phyloP scores from a whole-genome alignment of 2,329 filamentous ascomycete genomes.

The Cadophora sp. region DNA sequence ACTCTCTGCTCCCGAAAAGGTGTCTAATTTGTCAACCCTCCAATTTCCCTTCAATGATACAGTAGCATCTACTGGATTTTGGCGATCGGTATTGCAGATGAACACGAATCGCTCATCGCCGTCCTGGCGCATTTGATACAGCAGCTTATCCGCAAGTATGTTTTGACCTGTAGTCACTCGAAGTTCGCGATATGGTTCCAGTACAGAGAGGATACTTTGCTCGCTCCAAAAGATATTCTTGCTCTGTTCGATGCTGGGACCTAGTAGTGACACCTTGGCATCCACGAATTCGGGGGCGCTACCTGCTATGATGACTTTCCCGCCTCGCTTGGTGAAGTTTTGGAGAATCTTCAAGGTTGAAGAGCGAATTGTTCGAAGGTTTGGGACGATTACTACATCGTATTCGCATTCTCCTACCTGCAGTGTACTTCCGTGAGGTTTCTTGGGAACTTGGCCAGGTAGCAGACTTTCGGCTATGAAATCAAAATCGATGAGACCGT shows the following conservation, averaged over 20 bases:
- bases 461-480: slow-evolving; percentile 45
- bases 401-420: slow-evolving; percentile 43
- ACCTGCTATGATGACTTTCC: slow-evolving; percentile 40
- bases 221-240: slow-evolving; percentile 34
- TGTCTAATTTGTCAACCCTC: slow-evolving; percentile 41
- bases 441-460: slow-evolving; percentile 32
- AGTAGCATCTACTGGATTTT: slow-evolving; percentile 29
- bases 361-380: slow-evolving; percentile 43
- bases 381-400: slow-evolving; percentile 43
- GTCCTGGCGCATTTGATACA: slow-evolving; percentile 45
- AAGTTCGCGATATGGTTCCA: slow-evolving; percentile 39
- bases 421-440: slow-evolving; percentile 25
- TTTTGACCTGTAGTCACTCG: slow-evolving; percentile 29
- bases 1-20: slow-evolving; percentile 37
- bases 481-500: slow-evolving; percentile 46
- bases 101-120: slow-evolving; percentile 41
- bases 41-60: slow-evolving; percentile 40
- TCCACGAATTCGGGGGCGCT: slow-evolving; percentile 37
- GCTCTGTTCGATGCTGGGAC: slow-evolving; percentile 27
- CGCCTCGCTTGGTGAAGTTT: slow-evolving; percentile 37
- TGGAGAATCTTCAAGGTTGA: slow-evolving; percentile 40
- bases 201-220: slow-evolving; percentile 32
- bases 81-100: slow-evolving; percentile 44
- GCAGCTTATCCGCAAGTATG: slow-evolving; percentile 29
- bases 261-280: slow-evolving; percentile 27